phyloP scores from a whole-genome alignment of 371 early-diverging fungal species.

The Rhizopus delemar region DNA sequence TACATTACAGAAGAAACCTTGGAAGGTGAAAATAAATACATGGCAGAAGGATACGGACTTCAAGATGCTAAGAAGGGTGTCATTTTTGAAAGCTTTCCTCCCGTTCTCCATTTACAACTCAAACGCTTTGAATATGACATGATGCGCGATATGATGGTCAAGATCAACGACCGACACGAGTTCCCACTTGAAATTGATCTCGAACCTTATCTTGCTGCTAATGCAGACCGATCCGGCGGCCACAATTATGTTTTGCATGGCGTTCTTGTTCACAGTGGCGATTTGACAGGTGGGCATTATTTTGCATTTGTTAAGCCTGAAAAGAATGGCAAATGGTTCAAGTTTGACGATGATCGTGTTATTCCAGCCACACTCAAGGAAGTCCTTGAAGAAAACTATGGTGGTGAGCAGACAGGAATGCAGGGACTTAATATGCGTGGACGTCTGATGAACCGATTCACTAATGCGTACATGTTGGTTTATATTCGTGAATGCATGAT shows the following conservation, averaged over 20 bases:
- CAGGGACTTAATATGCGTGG: slow-evolving; percentile 27
- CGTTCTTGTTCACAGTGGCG: slow-evolving; percentile 97
- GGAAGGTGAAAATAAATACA: slow-evolving; percentile 96
- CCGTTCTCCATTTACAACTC: slow-evolving; percentile 94
- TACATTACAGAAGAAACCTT: slow-evolving; percentile 88
- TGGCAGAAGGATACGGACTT: slow-evolving; percentile 93
- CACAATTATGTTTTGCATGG: slow-evolving; percentile 86
- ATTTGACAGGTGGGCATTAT: slow-evolving; percentile 95
- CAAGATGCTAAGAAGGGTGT: slow-evolving; percentile 97
- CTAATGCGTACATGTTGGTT: slow-evolving; percentile 97
- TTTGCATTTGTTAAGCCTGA: slow-evolving; percentile 88
- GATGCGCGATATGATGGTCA: slow-evolving; percentile 86
- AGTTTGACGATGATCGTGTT: slow-evolving; percentile 98
- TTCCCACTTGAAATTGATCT: slow-evolving; percentile 90
- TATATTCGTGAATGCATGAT: slow-evolving; percentile 83
- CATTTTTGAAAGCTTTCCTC: slow-evolving; percentile 93
- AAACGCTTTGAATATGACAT: slow-evolving; percentile 98
- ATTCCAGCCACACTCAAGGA: slow-evolving; percentile 81
- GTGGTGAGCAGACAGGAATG: slow-evolving; percentile 66
- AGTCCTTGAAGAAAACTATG: slow-evolving; percentile 94
- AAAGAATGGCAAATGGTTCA: slow-evolving; percentile 77
- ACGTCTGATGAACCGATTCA: slow-evolving; percentile 69
- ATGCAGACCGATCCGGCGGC: slow-evolving; percentile 63
- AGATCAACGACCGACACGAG: slow-evolving; percentile 97
- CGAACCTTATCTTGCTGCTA: slow-evolving; percentile 75